These are phyloP conservation scores for Nitzschia putrida DNA, from an alignment of 108 stramenopile species.

Conservation along the genomic window DNA sequence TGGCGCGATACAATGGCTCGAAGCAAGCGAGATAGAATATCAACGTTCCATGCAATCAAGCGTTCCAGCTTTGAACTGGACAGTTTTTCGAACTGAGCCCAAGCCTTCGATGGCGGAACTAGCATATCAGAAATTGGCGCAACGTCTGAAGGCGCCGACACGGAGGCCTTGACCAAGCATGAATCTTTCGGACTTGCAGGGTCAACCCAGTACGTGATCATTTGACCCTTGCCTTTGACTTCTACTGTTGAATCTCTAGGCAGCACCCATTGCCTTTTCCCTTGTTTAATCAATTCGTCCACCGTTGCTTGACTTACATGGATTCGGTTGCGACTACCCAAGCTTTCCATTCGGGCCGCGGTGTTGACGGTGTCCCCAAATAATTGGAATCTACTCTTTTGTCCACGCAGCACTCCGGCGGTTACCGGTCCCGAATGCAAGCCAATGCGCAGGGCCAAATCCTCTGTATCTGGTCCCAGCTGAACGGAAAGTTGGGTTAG, in stretches of 20 bases:
- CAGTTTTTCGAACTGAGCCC: not conserved
- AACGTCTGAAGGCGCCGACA: not conserved
- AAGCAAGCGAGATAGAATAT: not conserved
- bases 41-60: not conserved
- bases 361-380: constrained; percentile 17
- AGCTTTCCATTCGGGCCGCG: constrained; percentile 4
- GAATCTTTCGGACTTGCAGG: not conserved
- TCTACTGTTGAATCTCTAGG: not conserved
- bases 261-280: constrained; percentile 7
- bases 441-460: constrained; percentile 3
- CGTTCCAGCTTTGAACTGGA: not conserved
- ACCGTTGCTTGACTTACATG: not conserved
- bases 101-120: not conserved
- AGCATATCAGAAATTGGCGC: not conserved
- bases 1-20: not conserved
- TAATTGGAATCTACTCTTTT: constrained; percentile 1
- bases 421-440: constrained; percentile 4
- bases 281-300: not conserved
- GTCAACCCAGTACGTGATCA: constrained; percentile 10
- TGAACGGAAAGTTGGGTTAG: not conserved
- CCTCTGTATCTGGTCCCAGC: constrained; percentile 10
- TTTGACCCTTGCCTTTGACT: constrained; percentile 14
- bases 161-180: not conserved
- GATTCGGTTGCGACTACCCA: not conserved
- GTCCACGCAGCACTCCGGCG: constrained; percentile 2